phyloP scores from a whole-genome alignment of 768 basidiomycete species.

The Mycena maculata region DNA sequence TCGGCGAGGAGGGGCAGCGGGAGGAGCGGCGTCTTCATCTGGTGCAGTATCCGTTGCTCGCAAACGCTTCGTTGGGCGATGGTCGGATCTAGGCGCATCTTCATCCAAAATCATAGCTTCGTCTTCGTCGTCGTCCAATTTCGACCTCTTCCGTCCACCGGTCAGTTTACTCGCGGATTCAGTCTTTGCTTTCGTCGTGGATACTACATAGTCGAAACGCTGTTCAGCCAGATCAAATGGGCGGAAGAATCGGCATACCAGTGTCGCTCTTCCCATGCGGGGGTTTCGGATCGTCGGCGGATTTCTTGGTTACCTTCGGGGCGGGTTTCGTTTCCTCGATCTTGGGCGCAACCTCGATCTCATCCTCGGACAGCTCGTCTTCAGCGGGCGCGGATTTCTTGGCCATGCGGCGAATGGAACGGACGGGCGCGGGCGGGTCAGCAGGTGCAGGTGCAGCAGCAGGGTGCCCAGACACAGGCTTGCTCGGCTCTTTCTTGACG shows the following conservation, averaged over 20 bases:
- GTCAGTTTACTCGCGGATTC: background rate
- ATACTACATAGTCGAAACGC: background rate
- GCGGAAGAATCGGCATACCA: background rate
- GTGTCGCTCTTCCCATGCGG: background rate
- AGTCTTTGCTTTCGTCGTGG: constrained; percentile 1
- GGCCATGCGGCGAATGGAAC: constrained; percentile 8
- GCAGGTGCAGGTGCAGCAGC: background rate
- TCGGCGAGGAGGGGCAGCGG: background rate
- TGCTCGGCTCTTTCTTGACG: constrained; percentile 8
- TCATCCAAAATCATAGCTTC: constrained; percentile 5
- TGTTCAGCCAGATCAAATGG: background rate
- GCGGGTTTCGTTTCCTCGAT: background rate
- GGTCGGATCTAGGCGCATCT: constrained; percentile 13
- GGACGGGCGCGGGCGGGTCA: constrained; percentile 2
- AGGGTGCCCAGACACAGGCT: background rate
- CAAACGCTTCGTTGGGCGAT: constrained; percentile 25
- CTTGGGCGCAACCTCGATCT: constrained; percentile 2
- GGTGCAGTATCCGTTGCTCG: background rate
- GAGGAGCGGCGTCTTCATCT: constrained; percentile 1
- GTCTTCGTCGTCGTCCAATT: constrained; percentile 11
- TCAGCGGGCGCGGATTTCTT: constrained; percentile 1
- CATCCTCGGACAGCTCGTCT: constrained; percentile 18
- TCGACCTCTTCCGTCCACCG: constrained; percentile 13
- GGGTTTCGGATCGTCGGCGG: background rate
- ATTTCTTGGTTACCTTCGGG: background rate